These are phyloP conservation scores for Rhizopogon sp. DNA, from an alignment of 768 basidiomycete genomes.

Conservation along the genomic window DNA sequence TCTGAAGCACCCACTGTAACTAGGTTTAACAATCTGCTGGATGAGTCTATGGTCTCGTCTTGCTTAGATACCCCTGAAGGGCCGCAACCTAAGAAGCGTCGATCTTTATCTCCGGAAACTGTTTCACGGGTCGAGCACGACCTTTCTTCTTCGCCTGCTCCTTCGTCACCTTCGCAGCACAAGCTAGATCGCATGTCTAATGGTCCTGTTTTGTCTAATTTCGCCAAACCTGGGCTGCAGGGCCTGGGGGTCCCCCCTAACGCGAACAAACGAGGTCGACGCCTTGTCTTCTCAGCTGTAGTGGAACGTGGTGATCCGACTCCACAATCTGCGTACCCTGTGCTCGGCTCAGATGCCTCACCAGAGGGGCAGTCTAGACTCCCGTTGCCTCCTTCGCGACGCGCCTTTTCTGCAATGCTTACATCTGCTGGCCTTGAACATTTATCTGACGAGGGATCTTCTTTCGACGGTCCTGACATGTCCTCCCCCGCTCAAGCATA, in stretches of 20 bases:
- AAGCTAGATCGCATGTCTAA: slow-evolving; percentile 41
- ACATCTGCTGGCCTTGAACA: slow-evolving; percentile 37
- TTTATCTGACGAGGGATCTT: slow-evolving; percentile 43
- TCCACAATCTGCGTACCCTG: slow-evolving; percentile 39
- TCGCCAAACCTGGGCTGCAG: slow-evolving; percentile 48
- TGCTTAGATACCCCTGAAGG: slow-evolving; percentile 39
- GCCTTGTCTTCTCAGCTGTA: slow-evolving; percentile 65
- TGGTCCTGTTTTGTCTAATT: slow-evolving; percentile 27
- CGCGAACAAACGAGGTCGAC: slow-evolving; percentile 54
- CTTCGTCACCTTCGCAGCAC: slow-evolving; percentile 42
- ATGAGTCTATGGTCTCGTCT: slow-evolving; percentile 45
- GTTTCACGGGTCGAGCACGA: slow-evolving; percentile 33
- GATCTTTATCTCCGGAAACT: slow-evolving; percentile 54
- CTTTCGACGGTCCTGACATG: slow-evolving; percentile 59
- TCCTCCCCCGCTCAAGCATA: slow-evolving; percentile 83
- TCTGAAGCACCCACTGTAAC: slow-evolving; percentile 50
- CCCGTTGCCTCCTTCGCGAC: slow-evolving; percentile 39
- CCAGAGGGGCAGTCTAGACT: slow-evolving; percentile 22
- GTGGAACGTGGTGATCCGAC: slow-evolving; percentile 40
- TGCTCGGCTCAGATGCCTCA: slow-evolving; percentile 26
- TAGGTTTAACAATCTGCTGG: slow-evolving; percentile 58
- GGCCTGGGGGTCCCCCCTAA: slow-evolving; percentile 53
- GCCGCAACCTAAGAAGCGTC: slow-evolving; percentile 48
- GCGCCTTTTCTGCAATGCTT: slow-evolving; percentile 74
- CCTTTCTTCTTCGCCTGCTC: slow-evolving; percentile 43